phyloP scores from a whole-genome alignment of 2,329 filamentous ascomycete species.

The Monosporascus sp. region DNA sequence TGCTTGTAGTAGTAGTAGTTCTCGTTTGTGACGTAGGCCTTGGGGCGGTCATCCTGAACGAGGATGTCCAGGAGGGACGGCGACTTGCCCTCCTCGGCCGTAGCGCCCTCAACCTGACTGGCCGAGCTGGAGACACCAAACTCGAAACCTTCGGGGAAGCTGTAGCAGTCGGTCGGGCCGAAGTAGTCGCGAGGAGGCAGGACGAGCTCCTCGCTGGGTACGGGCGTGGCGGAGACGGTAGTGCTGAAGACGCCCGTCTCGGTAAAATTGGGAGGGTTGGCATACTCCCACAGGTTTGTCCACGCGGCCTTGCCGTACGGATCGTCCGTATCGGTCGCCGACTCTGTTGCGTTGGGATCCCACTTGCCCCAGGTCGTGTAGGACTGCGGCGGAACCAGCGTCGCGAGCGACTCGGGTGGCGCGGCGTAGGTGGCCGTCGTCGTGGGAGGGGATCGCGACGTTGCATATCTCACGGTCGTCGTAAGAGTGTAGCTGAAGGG shows the following conservation, averaged over 20 bases:
- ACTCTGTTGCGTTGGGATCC: slow-evolving; percentile 28
- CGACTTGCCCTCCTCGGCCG: slow-evolving; percentile 35
- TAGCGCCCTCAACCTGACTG: slow-evolving; percentile 40
- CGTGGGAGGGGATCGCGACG: slow-evolving; percentile 23
- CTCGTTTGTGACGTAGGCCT: slow-evolving; percentile 37
- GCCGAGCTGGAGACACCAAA: slow-evolving; percentile 45
- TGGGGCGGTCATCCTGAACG: slow-evolving; percentile 11
- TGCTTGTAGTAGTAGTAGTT: slow-evolving; percentile 53
- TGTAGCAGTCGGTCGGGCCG: slow-evolving; percentile 40
- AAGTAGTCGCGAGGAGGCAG: slow-evolving; percentile 49
- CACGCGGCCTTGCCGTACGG: slow-evolving; percentile 34
- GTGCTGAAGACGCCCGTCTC: slow-evolving; percentile 26
- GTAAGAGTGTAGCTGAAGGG: slow-evolving; percentile 30
- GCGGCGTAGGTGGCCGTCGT: slow-evolving; percentile 27
- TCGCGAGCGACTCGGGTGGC: slow-evolving; percentile 28
- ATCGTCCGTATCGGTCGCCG: slow-evolving; percentile 26
- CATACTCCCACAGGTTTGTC: slow-evolving; percentile 29
- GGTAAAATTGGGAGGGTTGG: slow-evolving; percentile 30
- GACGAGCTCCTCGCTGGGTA: slow-evolving; percentile 49
- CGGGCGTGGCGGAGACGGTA: slow-evolving; percentile 48
- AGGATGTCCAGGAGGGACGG: slow-evolving; percentile 35
- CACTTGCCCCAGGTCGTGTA: slow-evolving; percentile 37
- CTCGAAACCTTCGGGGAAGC: slow-evolving; percentile 41
- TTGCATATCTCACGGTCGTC: slow-evolving; percentile 32
- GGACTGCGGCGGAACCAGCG: slow-evolving; percentile 27